Conservation (phyloP, 306 rosid species). For the Pterocarpus santalinus region DNA sequence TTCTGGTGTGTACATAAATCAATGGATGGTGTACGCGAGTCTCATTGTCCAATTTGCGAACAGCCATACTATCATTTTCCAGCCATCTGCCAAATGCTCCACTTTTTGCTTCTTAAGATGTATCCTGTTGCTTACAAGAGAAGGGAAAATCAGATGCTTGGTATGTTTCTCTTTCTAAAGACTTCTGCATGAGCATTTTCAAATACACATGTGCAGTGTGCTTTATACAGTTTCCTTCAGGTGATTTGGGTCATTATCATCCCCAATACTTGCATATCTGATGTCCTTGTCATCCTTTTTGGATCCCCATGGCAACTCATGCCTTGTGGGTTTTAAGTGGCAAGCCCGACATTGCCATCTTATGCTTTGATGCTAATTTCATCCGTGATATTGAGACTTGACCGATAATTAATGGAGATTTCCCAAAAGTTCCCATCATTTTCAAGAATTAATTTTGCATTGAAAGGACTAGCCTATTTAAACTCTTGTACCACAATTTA, state of each 20-base stretch:
- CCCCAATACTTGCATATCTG: not conserved
- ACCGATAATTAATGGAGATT: not conserved
- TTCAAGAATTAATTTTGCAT: not conserved
- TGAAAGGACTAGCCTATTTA: not conserved
- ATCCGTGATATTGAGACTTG: not conserved
- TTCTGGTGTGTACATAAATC: slow-evolving; percentile 90
- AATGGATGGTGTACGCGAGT: slow-evolving; percentile 57
- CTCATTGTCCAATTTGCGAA: slow-evolving; percentile 85
- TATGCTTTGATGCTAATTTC: not conserved
- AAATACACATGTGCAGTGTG: slow-evolving; percentile 6
- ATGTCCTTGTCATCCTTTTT: not conserved
- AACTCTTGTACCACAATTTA: not conserved
- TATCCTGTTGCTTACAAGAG: slow-evolving; percentile 70
- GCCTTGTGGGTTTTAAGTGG: not conserved
- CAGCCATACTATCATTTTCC: slow-evolving; percentile 77
- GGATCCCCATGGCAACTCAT: not conserved
- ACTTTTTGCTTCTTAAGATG: slow-evolving; percentile 73
- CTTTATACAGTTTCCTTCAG: slow-evolving; percentile 1
- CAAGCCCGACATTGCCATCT: not conserved
- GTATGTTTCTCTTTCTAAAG: slow-evolving; percentile 52
- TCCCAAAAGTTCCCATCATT: not conserved
- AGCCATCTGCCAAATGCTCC: slow-evolving; percentile 75
- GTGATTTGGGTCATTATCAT: not conserved
- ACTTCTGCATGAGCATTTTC: slow-evolving; percentile 24
- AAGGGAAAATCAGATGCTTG: slow-evolving; percentile 70